Percentiles rank a stretch among this genome's conserved stretches.
Evolutionary conservation across 2,329 filamentous ascomycete species (phyloP).

Genomic region (Cladosporium sp.): DNA sequence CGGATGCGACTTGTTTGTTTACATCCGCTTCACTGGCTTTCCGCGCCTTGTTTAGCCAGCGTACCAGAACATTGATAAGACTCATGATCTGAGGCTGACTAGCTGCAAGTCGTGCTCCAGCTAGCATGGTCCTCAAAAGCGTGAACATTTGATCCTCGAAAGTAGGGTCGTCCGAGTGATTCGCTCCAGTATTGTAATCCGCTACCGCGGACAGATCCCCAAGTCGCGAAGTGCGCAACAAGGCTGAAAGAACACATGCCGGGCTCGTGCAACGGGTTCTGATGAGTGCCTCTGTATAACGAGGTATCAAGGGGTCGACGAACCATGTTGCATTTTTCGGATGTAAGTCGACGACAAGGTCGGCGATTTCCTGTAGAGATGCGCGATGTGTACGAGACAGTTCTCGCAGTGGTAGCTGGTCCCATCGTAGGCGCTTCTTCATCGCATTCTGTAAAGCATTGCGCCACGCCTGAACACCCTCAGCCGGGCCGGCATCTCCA

Average conservation of each 20-base stretch:
- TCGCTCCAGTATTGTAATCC: background rate
- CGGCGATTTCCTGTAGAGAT: constrained; percentile 25
- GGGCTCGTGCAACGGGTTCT: constrained; percentile 26
- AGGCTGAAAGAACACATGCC: constrained; percentile 31
- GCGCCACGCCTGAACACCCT: constrained; percentile 11
- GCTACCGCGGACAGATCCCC: background rate
- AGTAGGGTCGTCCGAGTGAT: constrained; percentile 20
- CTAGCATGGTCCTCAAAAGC: constrained; percentile 30
- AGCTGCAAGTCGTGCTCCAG: constrained; percentile 25
- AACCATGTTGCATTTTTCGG: constrained; percentile 13
- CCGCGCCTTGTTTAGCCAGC: constrained; percentile 31
- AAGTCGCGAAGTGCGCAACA: constrained; percentile 32
- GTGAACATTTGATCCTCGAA: constrained; percentile 37
- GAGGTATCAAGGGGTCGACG: constrained; percentile 34
- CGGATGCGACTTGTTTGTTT: constrained; percentile 32
- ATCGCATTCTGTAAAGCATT: background rate
- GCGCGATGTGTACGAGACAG: constrained; percentile 21
- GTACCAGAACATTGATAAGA: constrained; percentile 28
- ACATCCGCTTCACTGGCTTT: constrained; percentile 32
- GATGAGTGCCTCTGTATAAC: constrained; percentile 32
- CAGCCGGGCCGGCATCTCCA: background rate
- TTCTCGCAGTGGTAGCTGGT: constrained; percentile 22
- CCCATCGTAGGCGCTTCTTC: constrained; percentile 6
- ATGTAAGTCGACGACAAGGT: constrained; percentile 27
- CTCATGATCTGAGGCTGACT: constrained; percentile 22